Percentiles rank a stretch among this genome's conserved stretches.
phyloP scores from a whole-genome alignment of 2,329 filamentous ascomycete genomes.

The Fusarium siculi region DNA sequence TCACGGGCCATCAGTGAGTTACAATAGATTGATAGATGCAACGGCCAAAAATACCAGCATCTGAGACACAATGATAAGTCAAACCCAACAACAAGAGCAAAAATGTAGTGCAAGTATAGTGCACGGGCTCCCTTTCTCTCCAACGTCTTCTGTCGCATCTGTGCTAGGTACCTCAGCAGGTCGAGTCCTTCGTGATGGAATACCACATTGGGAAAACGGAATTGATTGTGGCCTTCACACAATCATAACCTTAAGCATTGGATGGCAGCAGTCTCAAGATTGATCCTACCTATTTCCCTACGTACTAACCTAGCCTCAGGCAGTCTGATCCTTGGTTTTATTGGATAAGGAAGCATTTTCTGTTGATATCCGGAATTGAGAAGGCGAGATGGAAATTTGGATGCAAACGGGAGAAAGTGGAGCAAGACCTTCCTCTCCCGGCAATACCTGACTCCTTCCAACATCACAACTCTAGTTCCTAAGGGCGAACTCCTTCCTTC shows the following conservation, averaged over 20 bases:
- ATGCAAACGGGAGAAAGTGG: conserved; percentile 28
- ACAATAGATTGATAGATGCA: background rate
- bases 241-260: conserved; percentile 5
- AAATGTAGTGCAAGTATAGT: background rate
- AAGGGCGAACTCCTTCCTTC: background rate
- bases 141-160: conserved; percentile 4
- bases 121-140: background rate
- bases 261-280: background rate
- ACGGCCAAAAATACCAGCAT: background rate
- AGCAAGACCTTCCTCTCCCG: background rate
- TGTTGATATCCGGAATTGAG: background rate
- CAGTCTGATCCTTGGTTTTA: background rate
- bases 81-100: background rate
- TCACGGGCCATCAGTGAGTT: background rate
- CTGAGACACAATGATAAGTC: background rate
- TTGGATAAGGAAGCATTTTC: background rate
- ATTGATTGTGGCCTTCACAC: background rate
- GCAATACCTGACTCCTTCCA: background rate
- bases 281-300: background rate
- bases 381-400: background rate
- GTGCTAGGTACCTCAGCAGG: conserved; percentile 7
- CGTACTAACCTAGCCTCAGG: background rate
- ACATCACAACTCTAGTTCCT: background rate
- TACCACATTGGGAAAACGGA: background rate
- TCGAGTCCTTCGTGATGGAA: background rate